Evolutionary conservation across 257 asterid genomes (phyloP).

Genomic region (Nicotiana knightiana): DNA sequence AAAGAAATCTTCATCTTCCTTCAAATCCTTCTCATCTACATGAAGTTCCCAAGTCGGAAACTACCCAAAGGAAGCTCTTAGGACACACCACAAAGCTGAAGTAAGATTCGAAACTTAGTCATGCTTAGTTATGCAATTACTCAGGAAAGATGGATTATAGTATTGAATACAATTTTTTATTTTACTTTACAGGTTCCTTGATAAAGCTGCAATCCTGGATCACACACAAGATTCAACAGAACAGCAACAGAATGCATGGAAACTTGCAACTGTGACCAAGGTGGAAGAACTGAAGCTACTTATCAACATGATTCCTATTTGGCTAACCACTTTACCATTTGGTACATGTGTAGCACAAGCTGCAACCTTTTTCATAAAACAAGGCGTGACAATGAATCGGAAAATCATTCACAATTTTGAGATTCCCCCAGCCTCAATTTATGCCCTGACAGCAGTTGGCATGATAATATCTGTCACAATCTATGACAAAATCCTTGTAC

Average conservation of each 20-base stretch:
- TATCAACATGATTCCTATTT: slow-evolving; percentile 62
- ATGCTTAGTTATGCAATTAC: neutral
- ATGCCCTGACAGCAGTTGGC: slow-evolving; percentile 59
- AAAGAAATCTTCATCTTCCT: slow-evolving; percentile 49
- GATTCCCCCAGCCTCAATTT: slow-evolving; percentile 71
- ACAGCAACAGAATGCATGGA: slow-evolving; percentile 39
- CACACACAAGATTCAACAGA: slow-evolving; percentile 5
- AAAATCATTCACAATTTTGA: slow-evolving; percentile 24
- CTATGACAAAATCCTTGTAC: slow-evolving; percentile 63
- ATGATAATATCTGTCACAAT: slow-evolving; percentile 53
- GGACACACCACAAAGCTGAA: slow-evolving; percentile 56
- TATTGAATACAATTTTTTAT: neutral
- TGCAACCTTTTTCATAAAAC: slow-evolving; percentile 66
- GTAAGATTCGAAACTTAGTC: slow-evolving; percentile 17
- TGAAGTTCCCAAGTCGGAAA: slow-evolving; percentile 48
- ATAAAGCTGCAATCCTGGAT: slow-evolving; percentile 71
- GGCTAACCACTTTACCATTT: slow-evolving; percentile 59
- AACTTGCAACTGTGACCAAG: slow-evolving; percentile 48
- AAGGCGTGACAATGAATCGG: slow-evolving; percentile 40
- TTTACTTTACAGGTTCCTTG: slow-evolving; percentile 53
- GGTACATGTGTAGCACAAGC: slow-evolving; percentile 56
- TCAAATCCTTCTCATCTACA: slow-evolving; percentile 35
- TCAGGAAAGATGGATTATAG: neutral
- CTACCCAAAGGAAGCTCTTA: slow-evolving; percentile 43
- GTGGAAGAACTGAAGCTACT: slow-evolving; percentile 69